Conservation (phyloP, 768 basidiomycete species). For the Panellus pusillus region DNA sequence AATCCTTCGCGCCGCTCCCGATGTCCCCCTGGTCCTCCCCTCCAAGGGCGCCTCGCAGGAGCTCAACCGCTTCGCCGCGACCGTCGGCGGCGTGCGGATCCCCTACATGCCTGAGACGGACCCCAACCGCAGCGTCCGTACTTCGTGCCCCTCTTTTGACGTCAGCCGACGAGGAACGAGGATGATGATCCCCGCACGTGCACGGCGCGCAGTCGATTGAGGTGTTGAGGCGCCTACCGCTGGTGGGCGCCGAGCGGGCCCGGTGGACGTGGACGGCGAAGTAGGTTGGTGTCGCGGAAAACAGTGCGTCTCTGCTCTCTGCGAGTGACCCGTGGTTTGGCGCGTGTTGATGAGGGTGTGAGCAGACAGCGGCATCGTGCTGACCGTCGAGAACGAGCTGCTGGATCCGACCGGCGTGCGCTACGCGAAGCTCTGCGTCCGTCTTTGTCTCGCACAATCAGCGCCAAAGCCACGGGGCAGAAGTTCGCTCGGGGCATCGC, state of each 20-base stretch:
- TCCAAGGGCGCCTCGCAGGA: slow-evolving; percentile 73
- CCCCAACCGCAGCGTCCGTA: slow-evolving; percentile 68
- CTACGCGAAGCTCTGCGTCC: slow-evolving; percentile 65
- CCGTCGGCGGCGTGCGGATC: slow-evolving; percentile 42
- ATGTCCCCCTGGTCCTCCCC: slow-evolving; percentile 78
- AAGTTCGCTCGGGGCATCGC: slow-evolving; percentile 66
- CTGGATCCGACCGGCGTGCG: slow-evolving; percentile 60
- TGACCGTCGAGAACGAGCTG: slow-evolving; percentile 65
- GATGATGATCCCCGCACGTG: slow-evolving; percentile 45
- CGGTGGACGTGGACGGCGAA: slow-evolving; percentile 72
- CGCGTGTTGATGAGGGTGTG: not conserved
- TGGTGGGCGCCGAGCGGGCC: slow-evolving; percentile 70
- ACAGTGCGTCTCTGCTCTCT: slow-evolving; percentile 53
- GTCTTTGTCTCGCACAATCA: slow-evolving; percentile 36
- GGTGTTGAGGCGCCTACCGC: slow-evolving; percentile 74
- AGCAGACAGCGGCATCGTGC: slow-evolving; percentile 72
- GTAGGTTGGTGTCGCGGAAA: slow-evolving; percentile 74
- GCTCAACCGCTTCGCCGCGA: slow-evolving; percentile 65
- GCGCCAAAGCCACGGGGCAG: slow-evolving; percentile 60
- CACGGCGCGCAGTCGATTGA: slow-evolving; percentile 82
- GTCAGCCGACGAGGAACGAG: too few species aligned
- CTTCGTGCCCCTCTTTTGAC: too few species aligned
- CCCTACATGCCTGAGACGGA: slow-evolving; percentile 73
- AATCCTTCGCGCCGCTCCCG: slow-evolving; percentile 73
- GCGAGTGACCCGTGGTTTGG: not conserved